Conservation (phyloP, 2,329 filamentous ascomycete species). For the Calonectria montana region DNA sequence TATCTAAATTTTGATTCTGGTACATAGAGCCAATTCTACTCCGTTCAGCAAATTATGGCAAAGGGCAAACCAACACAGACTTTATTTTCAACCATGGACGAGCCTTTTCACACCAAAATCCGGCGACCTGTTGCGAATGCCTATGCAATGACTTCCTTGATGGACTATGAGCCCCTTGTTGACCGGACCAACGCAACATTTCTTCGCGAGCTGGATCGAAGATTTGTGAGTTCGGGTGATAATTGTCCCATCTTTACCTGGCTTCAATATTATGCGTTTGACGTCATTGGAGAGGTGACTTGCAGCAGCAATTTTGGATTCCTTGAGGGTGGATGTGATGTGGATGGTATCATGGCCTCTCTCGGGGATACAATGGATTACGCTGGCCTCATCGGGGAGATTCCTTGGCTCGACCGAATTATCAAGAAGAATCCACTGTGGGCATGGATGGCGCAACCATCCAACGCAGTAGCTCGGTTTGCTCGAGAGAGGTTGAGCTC, state of each 20-base stretch:
- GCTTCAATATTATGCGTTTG: conserved; percentile 36
- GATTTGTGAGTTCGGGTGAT: conserved; percentile 22
- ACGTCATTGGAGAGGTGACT: conserved; percentile 33
- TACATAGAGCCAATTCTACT: background rate
- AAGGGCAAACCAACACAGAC: conserved; percentile 36
- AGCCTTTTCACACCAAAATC: conserved; percentile 34
- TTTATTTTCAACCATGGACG: conserved; percentile 36
- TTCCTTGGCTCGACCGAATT: conserved; percentile 36
- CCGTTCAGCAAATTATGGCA: conserved; percentile 6
- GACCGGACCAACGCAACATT: conserved; percentile 32
- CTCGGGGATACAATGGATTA: conserved; percentile 31
- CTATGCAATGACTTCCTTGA: conserved; percentile 33
- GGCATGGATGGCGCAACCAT: conserved; percentile 23
- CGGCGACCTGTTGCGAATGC: conserved; percentile 36
- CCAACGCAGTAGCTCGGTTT: conserved; percentile 14
- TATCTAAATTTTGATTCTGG: background rate
- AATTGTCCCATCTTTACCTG: conserved; percentile 36
- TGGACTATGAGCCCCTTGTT: conserved; percentile 35
- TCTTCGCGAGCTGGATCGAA: conserved; percentile 22
- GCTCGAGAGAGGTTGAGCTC: conserved; percentile 20
- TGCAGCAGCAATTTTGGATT: conserved; percentile 32
- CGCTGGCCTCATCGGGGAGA: conserved; percentile 31
- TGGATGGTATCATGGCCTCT: conserved; percentile 27
- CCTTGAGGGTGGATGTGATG: conserved; percentile 28
- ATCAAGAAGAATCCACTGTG: conserved; percentile 36